Conservation (phyloP, 257 asterid species). For the Paraleonurus japonicus region DNA sequence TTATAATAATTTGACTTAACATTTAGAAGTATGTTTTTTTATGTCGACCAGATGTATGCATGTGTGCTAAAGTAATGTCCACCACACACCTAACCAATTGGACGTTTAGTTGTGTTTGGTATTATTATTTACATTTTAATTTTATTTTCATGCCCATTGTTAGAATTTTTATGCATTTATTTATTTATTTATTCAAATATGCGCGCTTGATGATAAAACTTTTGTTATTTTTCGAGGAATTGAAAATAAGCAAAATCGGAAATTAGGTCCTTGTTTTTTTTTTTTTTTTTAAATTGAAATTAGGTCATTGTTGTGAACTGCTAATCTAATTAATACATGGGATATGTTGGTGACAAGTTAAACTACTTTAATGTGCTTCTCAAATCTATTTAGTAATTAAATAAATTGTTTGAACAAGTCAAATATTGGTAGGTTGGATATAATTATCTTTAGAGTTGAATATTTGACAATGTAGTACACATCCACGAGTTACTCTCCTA, state of each 20-base stretch:
- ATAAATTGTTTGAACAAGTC: constrained; percentile 15
- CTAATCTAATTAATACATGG: background rate
- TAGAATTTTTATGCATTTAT: background rate
- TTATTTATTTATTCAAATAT: background rate
- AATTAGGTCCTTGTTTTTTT: too few species aligned
- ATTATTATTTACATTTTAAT: background rate
- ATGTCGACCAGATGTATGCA: too few species aligned
- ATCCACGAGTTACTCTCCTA: too few species aligned
- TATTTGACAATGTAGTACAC: constrained; percentile 17
- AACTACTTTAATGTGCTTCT: constrained; percentile 4
- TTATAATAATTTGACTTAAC: background rate
- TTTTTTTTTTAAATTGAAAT: too few species aligned
- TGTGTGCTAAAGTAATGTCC: background rate
- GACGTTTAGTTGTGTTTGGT: background rate
- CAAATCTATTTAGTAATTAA: background rate
- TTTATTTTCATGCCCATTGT: background rate
- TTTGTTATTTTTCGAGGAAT: background rate
- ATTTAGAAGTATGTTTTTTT: too few species aligned
- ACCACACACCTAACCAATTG: background rate
- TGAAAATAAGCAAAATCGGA: background rate
- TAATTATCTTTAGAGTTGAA: background rate
- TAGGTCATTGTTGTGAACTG: background rate
- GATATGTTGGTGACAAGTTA: constrained; percentile 7
- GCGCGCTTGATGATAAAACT: background rate
- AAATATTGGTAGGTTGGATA: constrained; percentile 10